phyloP scores from a whole-genome alignment of 306 rosid genomes.

The Dalbergia cochinchinensis region DNA sequence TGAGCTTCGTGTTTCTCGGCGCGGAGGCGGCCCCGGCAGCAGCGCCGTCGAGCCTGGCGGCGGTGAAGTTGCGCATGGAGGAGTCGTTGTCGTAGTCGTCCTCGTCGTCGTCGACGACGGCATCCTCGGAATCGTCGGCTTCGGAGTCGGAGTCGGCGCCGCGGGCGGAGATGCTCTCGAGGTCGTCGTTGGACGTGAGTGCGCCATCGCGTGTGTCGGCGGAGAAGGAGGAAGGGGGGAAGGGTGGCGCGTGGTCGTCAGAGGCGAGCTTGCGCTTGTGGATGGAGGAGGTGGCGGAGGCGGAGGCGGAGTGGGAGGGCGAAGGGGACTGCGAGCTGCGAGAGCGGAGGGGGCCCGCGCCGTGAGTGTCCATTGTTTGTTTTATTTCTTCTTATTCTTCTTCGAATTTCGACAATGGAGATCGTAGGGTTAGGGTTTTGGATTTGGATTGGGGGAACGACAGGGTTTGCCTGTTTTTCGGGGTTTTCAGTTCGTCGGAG shows the following conservation, averaged over 20 bases:
- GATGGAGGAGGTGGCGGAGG: constrained; percentile 92
- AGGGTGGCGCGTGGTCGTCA: constrained; percentile 90
- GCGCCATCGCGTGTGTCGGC: constrained; percentile 97
- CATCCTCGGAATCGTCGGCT: constrained; percentile 74
- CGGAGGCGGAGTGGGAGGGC: constrained; percentile 93
- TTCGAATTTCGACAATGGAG: background rate
- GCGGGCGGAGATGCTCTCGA: constrained; percentile 94
- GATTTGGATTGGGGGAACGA: background rate
- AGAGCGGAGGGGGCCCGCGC: constrained; percentile 82
- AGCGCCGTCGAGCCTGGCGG: constrained; percentile 65
- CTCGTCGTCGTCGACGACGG: constrained; percentile 75
- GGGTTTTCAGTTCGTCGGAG: background rate
- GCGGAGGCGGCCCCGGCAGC: constrained; percentile 39
- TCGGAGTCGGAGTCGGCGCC: constrained; percentile 89
- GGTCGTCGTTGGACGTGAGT: constrained; percentile 89
- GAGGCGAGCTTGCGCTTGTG: constrained; percentile 86
- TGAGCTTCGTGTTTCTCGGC: constrained; percentile 75
- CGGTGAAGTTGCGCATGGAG: constrained; percentile 88
- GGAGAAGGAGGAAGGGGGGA: constrained; percentile 91
- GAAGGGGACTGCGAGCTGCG: constrained; percentile 94
- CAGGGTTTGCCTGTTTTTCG: background rate
- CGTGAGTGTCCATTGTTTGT: constrained; percentile 73
- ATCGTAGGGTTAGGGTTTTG: background rate
- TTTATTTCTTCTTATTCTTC: too few relatives aligned
- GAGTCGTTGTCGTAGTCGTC: constrained; percentile 81